A percentile compares a stretch with the other conserved stretches of the same genome.
These are phyloP conservation scores for Sporothrix dimorphospora DNA, from an alignment of 2,329 filamentous ascomycete genomes.

Conservation along the genomic window DNA sequence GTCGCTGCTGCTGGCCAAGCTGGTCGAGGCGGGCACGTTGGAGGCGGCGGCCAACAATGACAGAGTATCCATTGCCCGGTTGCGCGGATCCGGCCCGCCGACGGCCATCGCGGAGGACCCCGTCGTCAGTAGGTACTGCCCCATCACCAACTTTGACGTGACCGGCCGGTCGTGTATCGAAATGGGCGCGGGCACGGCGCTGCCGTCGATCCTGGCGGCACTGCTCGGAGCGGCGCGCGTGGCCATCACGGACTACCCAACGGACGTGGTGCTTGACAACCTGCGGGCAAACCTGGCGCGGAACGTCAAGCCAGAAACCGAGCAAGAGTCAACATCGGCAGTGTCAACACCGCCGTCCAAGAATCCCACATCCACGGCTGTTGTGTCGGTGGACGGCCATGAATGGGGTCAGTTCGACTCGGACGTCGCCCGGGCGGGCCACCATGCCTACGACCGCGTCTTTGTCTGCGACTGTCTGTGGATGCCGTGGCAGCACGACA, in stretches of 20 bases:
- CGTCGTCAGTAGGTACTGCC: slow-evolving; percentile 22
- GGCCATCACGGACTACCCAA: slow-evolving; percentile 69
- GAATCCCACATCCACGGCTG: slow-evolving; percentile 9
- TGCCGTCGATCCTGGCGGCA: slow-evolving; percentile 55
- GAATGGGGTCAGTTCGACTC: slow-evolving; percentile 61
- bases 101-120: slow-evolving; percentile 17
- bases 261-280: slow-evolving; percentile 60
- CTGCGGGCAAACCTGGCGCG: slow-evolving; percentile 60
- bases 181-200: slow-evolving; percentile 66
- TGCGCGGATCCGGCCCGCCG: background rate
- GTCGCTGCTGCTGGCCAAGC: slow-evolving; percentile 57
- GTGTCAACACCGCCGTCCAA: too few species aligned
- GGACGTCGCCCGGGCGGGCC: slow-evolving; percentile 34
- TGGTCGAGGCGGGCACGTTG: slow-evolving; percentile 56
- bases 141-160: slow-evolving; percentile 49
- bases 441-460: slow-evolving; percentile 60
- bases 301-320: slow-evolving; percentile 47
- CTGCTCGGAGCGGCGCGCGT: slow-evolving; percentile 55
- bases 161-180: slow-evolving; percentile 60
- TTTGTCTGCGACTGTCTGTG: slow-evolving; percentile 75
- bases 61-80: background rate
- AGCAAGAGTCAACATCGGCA: background rate
- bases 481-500: slow-evolving; percentile 74
- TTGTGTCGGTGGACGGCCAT: slow-evolving; percentile 60
- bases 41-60: slow-evolving; percentile 30